Evolutionary conservation across 202 grass and related monocot species (phyloP).

Genomic region (Setaria viridis): DNA sequence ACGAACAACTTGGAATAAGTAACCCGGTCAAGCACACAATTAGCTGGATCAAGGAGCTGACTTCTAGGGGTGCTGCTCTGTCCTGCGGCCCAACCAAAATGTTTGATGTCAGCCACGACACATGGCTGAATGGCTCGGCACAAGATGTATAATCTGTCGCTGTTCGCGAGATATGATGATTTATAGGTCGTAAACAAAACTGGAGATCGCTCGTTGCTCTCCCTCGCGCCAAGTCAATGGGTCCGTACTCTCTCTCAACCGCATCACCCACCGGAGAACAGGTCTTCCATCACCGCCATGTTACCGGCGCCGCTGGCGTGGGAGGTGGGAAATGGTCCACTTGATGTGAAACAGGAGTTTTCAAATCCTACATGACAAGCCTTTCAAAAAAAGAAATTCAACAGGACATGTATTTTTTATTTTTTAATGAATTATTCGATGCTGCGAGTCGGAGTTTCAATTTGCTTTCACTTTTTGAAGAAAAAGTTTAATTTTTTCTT

Average conservation of each 20-base stretch:
- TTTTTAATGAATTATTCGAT: too few species aligned
- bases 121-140: too few species aligned
- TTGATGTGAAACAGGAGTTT: too few species aligned
- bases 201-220: not conserved
- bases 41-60: not conserved
- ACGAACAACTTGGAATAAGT: not conserved
- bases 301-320: not conserved
- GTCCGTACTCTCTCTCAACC: not conserved
- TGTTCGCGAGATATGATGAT: not conserved
- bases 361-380: too few species aligned
- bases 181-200: not conserved
- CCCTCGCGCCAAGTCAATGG: not conserved
- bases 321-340: too few species aligned
- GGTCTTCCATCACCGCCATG: not conserved
- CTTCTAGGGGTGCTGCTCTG: not conserved
- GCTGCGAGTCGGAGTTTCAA: too few species aligned
- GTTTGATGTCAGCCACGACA: not conserved
- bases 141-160: not conserved
- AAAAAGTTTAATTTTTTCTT: too few species aligned
- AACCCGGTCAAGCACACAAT: not conserved
- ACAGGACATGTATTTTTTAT: too few species aligned
- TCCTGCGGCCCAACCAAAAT: not conserved
- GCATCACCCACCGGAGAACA: not conserved
- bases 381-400: too few species aligned
- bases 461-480: too few species aligned